phyloP scores from a whole-genome alignment of 1,284 basidiomycete species.

The Sanguinoderma infundibulare region DNA sequence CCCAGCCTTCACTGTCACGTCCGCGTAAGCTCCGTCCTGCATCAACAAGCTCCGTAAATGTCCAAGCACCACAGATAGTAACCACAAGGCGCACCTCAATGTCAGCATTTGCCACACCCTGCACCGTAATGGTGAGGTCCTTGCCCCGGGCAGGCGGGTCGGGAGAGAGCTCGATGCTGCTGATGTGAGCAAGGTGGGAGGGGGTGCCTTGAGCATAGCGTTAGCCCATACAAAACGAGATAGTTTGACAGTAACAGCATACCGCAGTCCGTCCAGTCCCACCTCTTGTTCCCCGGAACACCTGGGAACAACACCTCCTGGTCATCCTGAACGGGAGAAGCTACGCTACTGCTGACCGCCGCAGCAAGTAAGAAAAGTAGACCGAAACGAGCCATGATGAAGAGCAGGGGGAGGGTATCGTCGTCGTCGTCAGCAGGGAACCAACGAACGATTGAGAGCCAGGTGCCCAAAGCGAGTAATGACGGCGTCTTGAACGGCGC shows the following conservation, averaged over 20 bases:
- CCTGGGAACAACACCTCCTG: slow-evolving; percentile 39
- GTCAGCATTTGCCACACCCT: slow-evolving; percentile 57
- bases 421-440: slow-evolving; percentile 18
- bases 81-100: slow-evolving; percentile 60
- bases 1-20: slow-evolving; percentile 89
- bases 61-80: neutral
- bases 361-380: slow-evolving; percentile 43
- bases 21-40: slow-evolving; percentile 91
- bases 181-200: slow-evolving; percentile 58
- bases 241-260: slow-evolving; percentile 27
- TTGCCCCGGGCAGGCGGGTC: slow-evolving; percentile 86
- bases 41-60: neutral
- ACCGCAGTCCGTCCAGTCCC: slow-evolving; percentile 72
- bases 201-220: slow-evolving; percentile 45
- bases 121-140: slow-evolving; percentile 81
- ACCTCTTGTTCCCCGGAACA: slow-evolving; percentile 38
- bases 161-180: slow-evolving; percentile 72
- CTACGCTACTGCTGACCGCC: slow-evolving; percentile 37
- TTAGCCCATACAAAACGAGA: neutral
- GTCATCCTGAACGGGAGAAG: slow-evolving; percentile 36
- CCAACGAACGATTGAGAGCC: slow-evolving; percentile 7
- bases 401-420: slow-evolving; percentile 12
- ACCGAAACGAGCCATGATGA: slow-evolving; percentile 48
- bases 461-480: slow-evolving; percentile 12
- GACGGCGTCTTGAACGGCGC: too few species aligned